Conservation (phyloP, 2,329 filamentous ascomycete species). For the Atkinsonella hypoxylon region DNA sequence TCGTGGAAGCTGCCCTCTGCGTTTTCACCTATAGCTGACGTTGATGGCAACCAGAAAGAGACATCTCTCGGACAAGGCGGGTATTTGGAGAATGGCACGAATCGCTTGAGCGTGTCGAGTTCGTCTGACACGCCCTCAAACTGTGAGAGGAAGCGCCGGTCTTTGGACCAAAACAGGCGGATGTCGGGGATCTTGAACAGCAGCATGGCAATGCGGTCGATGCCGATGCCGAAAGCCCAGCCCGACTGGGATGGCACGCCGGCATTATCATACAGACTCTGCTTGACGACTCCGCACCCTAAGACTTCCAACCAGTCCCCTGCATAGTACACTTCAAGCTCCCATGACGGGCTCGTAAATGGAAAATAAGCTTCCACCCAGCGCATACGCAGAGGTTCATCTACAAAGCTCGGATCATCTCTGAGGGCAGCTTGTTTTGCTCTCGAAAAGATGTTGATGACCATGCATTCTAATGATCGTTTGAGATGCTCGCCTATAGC, state of each 20-base stretch:
- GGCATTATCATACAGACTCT: constrained; percentile 67
- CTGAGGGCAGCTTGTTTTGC: constrained; percentile 54
- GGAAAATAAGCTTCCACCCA: constrained; percentile 98
- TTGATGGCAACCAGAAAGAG: constrained; percentile 67
- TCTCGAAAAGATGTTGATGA: constrained; percentile 75
- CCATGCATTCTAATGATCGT: constrained; percentile 76
- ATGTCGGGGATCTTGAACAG: constrained; percentile 95
- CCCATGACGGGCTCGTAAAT: constrained; percentile 91
- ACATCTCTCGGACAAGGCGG: constrained; percentile 86
- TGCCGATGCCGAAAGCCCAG: constrained; percentile 91
- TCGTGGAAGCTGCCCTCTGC: constrained; percentile 57
- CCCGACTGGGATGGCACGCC: constrained; percentile 64
- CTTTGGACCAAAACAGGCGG: constrained; percentile 86
- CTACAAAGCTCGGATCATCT: constrained; percentile 34
- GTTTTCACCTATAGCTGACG: constrained; percentile 37
- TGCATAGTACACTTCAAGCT: constrained; percentile 89
- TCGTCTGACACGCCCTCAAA: constrained; percentile 54
- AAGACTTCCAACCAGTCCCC: constrained; percentile 94
- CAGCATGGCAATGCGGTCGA: constrained; percentile 95
- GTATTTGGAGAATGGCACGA: constrained; percentile 82
- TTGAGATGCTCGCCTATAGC: constrained; percentile 80
- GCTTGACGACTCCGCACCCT: constrained; percentile 82
- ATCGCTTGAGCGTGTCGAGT: constrained; percentile 43
- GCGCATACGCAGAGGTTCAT: constrained; percentile 70
- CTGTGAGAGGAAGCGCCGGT: constrained; percentile 75